These are phyloP conservation scores for Saccharomycopsis amapae DNA, from an alignment of 805 yeast species.

Conservation along the genomic window DNA sequence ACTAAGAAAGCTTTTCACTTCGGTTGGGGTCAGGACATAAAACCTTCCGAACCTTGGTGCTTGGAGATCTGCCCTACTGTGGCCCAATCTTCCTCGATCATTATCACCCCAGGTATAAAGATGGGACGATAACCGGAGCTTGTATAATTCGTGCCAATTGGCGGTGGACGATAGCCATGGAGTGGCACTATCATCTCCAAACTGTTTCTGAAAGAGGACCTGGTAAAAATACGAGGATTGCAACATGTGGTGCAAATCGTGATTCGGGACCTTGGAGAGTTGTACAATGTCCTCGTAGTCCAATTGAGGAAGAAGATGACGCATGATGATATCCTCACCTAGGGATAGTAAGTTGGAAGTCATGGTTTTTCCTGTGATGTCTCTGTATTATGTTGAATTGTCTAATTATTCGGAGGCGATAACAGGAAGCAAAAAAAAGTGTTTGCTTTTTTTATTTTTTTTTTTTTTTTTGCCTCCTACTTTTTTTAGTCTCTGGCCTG, in stretches of 20 bases:
- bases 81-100: constrained; percentile 9
- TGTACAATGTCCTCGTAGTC: constrained; percentile 7
- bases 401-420: no score
- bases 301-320: constrained; percentile 16
- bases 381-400: no score
- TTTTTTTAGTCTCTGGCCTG: no score
- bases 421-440: no score
- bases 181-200: constrained; percentile 7
- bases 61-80: background rate
- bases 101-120: constrained; percentile 15
- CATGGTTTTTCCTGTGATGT: no score
- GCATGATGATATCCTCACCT: constrained; percentile 13
- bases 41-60: background rate
- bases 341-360: background rate
- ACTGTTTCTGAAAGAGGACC: constrained; percentile 10
- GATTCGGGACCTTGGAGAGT: background rate
- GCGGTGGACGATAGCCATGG: background rate
- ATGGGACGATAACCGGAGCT: background rate
- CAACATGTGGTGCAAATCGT: background rate
- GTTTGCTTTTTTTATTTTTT: background rate
- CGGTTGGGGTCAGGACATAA: background rate
- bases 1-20: background rate
- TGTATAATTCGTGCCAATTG: constrained; percentile 11
- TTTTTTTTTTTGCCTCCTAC: no score
- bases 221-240: constrained; percentile 7